A percentile compares a stretch with the other conserved stretches of the same genome.
phyloP scores from a whole-genome alignment of 1,284 basidiomycete genomes.

The Anthracocystis walkeri region DNA sequence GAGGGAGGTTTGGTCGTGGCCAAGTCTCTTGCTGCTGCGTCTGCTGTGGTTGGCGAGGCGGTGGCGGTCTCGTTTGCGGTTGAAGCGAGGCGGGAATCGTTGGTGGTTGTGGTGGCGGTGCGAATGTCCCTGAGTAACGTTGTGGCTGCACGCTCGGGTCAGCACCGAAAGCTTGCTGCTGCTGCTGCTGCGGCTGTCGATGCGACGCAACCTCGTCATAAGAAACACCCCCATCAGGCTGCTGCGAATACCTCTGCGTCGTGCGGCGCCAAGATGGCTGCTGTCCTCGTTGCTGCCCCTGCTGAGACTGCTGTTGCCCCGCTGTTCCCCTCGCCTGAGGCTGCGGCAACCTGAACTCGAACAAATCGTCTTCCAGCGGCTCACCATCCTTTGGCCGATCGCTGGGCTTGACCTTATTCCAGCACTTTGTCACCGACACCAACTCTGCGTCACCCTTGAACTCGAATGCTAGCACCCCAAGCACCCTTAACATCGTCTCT shows the following conservation, averaged over 20 bases:
- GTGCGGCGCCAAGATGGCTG: not conserved
- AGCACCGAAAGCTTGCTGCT: not conserved
- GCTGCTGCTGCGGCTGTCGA: not conserved
- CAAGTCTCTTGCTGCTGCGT: slow-evolving; percentile 1
- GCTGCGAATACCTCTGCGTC: slow-evolving; percentile 11
- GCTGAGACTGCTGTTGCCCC: slow-evolving; percentile 2
- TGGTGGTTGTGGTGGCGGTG: slow-evolving; percentile 1
- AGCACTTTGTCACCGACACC: slow-evolving; percentile 53
- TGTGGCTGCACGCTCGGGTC: not conserved
- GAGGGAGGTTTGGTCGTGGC: not conserved
- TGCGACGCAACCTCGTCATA: not conserved
- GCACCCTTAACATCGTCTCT: slow-evolving; percentile 55
- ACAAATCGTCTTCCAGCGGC: slow-evolving; percentile 39
- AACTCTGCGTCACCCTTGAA: slow-evolving; percentile 55
- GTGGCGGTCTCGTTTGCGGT: not conserved
- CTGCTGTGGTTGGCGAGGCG: slow-evolving; percentile 4
- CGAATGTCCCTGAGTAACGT: slow-evolving; percentile 5
- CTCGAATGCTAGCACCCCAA: slow-evolving; percentile 61
- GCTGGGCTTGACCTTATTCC: slow-evolving; percentile 58
- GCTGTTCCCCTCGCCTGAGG: slow-evolving; percentile 1
- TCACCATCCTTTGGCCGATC: slow-evolving; percentile 55
- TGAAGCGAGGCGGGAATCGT: not conserved
- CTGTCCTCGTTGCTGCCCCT: slow-evolving; percentile 6
- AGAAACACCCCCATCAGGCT: not conserved
- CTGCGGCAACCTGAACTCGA: slow-evolving; percentile 48